Evolutionary conservation across 2,329 filamentous ascomycete genomes (phyloP), one percentile per base, ranked within the genome.

Genomic region (Aspergillus pseudoglaucus): DNA sequence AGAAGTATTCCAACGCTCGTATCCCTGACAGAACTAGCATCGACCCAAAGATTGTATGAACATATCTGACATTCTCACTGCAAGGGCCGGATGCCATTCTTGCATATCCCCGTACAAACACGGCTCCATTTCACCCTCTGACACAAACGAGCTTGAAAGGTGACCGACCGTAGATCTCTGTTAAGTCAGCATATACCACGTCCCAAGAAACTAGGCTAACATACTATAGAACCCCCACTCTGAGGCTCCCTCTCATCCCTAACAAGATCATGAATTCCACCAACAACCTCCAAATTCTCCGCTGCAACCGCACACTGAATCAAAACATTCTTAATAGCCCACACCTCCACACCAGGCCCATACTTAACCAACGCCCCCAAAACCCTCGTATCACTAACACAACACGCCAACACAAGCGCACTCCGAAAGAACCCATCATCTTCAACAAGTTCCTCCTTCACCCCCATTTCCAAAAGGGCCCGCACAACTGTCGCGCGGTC

Each of bases 271-370:
- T 10, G 62, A 64, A 54, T 62, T 59, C 6, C 62, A 60, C 45
- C 64, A 58, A 57, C 59, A 58, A 39, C 65, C 60, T 17, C 61
- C 63, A 3, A 59, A 64, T 33, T 53, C 63, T 14, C 56, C 52
- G 6, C 50, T 54, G 4, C 45, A 64, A 4, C 53, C 51, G 12
- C 47, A 46, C 23, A 45, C 49, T 38, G 53, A 53, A 25, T 53
- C 58, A 50, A 20, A 54, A 63, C 23, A 48, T 54, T 6, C 47
- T 56, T 17, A 57, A 62, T 2, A 50, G 53, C 1, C 38, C 67
- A 23, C 59, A 59, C 12, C 47, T 47, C 3, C 42, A 62, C 8
- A 39, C 53, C 20, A 60, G 60, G 59, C 59, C 67, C 1, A 65
- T 69, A 47, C 59, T 62, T 45, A 48, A 54, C 45, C 47, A 41